A percentile compares a stretch with the other conserved stretches of the same genome.
Evolutionary conservation across 495 filamentous ascomycete species (phyloP).

Genomic region (Penicillium lagena): DNA sequence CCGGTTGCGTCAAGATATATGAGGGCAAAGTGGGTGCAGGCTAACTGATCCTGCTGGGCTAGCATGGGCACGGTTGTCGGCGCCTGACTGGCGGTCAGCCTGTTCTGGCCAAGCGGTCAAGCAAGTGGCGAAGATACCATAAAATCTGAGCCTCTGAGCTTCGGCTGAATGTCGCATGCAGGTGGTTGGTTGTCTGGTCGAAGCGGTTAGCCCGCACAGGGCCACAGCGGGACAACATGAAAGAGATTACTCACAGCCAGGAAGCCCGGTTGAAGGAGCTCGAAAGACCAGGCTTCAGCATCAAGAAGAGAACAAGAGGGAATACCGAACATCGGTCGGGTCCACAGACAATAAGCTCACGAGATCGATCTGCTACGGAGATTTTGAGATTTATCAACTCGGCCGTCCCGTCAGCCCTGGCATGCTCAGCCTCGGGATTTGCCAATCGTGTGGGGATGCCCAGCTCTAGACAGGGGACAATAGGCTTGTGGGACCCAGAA

Average conservation of each 20-base stretch:
- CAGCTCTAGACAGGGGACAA: background rate
- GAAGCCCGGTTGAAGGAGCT: conserved; percentile 4
- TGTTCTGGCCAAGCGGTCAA: too few relatives aligned
- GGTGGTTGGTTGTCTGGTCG: background rate
- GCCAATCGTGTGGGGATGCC: background rate
- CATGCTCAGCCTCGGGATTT: background rate
- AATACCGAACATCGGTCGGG: background rate
- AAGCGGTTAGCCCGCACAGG: too few relatives aligned
- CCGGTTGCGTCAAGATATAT: conserved; percentile 32
- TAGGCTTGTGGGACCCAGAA: background rate
- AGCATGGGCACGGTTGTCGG: conserved; percentile 21
- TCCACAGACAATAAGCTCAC: conserved; percentile 12
- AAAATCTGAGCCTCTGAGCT: background rate
- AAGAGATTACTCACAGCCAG: background rate
- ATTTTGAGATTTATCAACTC: background rate
- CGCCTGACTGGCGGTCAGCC: conserved; percentile 7
- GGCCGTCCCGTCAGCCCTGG: conserved; percentile 2
- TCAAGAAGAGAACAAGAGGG: background rate
- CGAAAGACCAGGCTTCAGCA: background rate
- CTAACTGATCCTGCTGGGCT: conserved; percentile 14
- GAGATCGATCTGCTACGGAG: background rate
- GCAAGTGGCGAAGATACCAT: conserved; percentile 5
- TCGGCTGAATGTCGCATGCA: too few relatives aligned
- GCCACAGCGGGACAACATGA: too few relatives aligned
- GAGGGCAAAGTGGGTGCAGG: conserved; percentile 29